These are phyloP conservation scores for Cyclostephanos tholiformis DNA, from an alignment of 108 stramenopile genomes.

Conservation along the genomic window DNA sequence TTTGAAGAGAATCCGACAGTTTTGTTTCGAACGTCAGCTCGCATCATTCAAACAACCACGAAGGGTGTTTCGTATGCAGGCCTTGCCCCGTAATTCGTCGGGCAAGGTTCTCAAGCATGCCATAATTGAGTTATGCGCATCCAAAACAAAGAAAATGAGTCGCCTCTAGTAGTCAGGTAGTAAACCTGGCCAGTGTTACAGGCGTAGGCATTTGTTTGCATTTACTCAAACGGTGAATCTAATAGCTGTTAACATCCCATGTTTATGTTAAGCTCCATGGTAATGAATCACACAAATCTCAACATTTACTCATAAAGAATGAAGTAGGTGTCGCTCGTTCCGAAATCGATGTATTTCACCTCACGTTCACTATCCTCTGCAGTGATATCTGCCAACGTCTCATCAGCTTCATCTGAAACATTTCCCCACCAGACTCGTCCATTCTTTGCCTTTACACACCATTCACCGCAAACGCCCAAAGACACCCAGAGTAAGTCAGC, in stretches of 20 bases:
- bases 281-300: not conserved
- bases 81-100: slow-evolving; percentile 72
- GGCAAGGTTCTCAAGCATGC: slow-evolving; percentile 76
- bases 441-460: slow-evolving; percentile 74
- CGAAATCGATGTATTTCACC: slow-evolving; percentile 73
- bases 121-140: slow-evolving; percentile 27
- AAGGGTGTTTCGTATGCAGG: slow-evolving; percentile 46
- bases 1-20: slow-evolving; percentile 31
- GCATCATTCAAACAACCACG: slow-evolving; percentile 79
- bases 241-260: no score
- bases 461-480: slow-evolving; percentile 74
- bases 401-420: slow-evolving; percentile 62
- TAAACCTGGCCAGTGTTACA: not conserved
- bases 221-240: no score
- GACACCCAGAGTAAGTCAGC: slow-evolving; percentile 68
- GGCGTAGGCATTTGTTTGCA: no score
- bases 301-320: slow-evolving; percentile 14
- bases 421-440: slow-evolving; percentile 87
- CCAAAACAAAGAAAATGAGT: slow-evolving; percentile 10
- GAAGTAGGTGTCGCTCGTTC: slow-evolving; percentile 74
- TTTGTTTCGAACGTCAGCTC: slow-evolving; percentile 60
- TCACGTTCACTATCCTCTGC: slow-evolving; percentile 48
- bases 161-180: slow-evolving; percentile 1
- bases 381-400: slow-evolving; percentile 51
- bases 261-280: no score